Evolutionary conservation across 441 rosid species (phyloP), one percentile per base, ranked within the genome.

Genomic region (Populus hybrid): DNA sequence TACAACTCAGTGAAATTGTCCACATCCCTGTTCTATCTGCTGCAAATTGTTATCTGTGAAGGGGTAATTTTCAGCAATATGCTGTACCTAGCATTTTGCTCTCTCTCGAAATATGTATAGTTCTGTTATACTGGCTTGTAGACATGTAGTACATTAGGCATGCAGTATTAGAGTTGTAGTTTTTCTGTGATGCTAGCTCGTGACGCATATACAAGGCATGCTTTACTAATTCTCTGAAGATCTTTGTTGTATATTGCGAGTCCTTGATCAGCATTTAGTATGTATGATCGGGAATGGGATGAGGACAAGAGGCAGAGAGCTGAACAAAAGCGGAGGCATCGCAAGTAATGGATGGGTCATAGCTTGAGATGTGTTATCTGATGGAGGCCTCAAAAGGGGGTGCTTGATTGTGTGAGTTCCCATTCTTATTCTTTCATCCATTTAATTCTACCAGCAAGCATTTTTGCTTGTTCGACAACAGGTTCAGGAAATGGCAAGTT

Each of bases 271-370:
- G 80, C 54, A 34, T 74, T 12, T 73, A 95, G 99, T 54, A 85
- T 92, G 82, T 92, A 95, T 71, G 99, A 95, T 24, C 90, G 98
- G 66, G 99, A 94, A 57, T 97, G 98, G 99, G 99, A 97, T 2
- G 99, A 95, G n/a, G 99, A 95, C 57, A 97, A 93, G 95, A 89
- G 98, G 84, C 98, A 90, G 82, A 89, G 99, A 82, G 93, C 92
- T 18, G 98, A 95, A 38, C 94, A 87, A 72, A 97, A 93, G 88
- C 87, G 99, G 88, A 92, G 99, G 88, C 99, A 97, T 81, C 84
- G 99, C 77, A 97, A 95, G 86, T 95, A 81, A 35, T 8, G 32
- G 26, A 30, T 30, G 28, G 67, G 35, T 9, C 10, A 21, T 12
- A 21, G 73, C 34, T 23, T 26, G 34, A 23, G 10, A 23, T 42